A percentile compares a stretch with the other conserved stretches of the same genome.
phyloP scores from a whole-genome alignment of 257 asterid genomes.

The Vinca minor region DNA sequence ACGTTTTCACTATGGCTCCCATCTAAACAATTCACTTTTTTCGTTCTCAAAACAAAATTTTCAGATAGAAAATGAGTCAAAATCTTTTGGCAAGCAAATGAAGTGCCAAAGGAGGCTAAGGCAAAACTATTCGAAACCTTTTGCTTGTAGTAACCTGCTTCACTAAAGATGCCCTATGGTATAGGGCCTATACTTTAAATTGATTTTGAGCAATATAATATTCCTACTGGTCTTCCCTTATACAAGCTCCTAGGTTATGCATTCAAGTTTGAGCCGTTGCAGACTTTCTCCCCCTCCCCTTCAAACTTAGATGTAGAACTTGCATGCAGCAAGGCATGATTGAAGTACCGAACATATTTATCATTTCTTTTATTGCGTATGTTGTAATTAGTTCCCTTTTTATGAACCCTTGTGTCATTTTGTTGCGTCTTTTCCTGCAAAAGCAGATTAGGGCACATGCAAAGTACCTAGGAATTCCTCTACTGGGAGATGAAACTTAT shows the following conservation, averaged over 20 bases:
- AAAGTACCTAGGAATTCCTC: conserved; percentile 76
- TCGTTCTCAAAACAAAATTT: too few species aligned
- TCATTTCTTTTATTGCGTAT: background rate
- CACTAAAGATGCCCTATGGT: background rate
- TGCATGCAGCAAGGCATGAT: background rate
- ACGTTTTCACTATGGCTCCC: too few species aligned
- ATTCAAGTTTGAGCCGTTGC: background rate
- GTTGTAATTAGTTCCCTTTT: background rate
- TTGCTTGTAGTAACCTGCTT: background rate
- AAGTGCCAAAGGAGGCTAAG: too few species aligned
- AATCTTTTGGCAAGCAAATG: background rate
- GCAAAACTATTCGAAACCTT: background rate
- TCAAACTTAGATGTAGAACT: background rate
- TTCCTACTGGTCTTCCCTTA: background rate
- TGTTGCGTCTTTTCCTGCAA: conserved; percentile 19
- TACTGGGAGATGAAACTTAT: conserved; percentile 89
- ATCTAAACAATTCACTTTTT: too few species aligned
- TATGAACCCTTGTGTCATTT: background rate
- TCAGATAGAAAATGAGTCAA: too few species aligned
- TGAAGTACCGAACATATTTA: background rate
- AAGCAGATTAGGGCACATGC: conserved; percentile 81
- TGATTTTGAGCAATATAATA: background rate
- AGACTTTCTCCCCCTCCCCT: background rate
- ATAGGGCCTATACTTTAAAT: too few species aligned
- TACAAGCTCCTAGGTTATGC: background rate